phyloP scores from a whole-genome alignment of 768 basidiomycete species.

The Naganishia onofrii region DNA sequence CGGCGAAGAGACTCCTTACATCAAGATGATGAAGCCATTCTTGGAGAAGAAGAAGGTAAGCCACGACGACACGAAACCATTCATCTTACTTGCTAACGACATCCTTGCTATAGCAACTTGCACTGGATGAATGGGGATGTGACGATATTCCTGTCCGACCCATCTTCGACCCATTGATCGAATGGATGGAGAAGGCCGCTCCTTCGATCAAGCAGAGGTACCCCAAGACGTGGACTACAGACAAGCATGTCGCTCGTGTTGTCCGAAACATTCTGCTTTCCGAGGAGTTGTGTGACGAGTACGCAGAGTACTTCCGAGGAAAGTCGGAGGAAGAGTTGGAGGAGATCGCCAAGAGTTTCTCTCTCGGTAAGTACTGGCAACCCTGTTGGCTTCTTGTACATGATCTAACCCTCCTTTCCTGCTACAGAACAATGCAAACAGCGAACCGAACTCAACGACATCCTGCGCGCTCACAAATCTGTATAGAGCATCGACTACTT shows the following conservation, averaged over 20 bases:
- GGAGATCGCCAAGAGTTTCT: slow-evolving; percentile 71
- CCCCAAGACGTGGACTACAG: slow-evolving; percentile 53
- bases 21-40: slow-evolving; percentile 66
- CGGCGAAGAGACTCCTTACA: slow-evolving; percentile 68
- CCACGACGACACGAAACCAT: background rate
- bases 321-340: slow-evolving; percentile 61
- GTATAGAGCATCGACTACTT: background rate
- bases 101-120: slow-evolving; percentile 56
- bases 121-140: slow-evolving; percentile 74
- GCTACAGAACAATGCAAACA: slow-evolving; percentile 63
- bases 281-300: slow-evolving; percentile 47
- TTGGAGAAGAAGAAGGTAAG: slow-evolving; percentile 67
- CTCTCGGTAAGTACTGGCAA: slow-evolving; percentile 53
- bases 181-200: slow-evolving; percentile 53
- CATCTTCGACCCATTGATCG: slow-evolving; percentile 65
- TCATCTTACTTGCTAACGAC: background rate
- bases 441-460: slow-evolving; percentile 63
- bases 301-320: slow-evolving; percentile 53
- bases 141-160: slow-evolving; percentile 61
- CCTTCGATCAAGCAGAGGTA: slow-evolving; percentile 58
- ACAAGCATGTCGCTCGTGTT: slow-evolving; percentile 53
- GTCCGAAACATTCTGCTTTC: slow-evolving; percentile 67
- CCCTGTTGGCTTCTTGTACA: too few relatives aligned
- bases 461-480: slow-evolving; percentile 40
- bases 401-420: background rate